Evolutionary conservation across 169 alveolate species (phyloP).

Genomic region (Eimeria brunetti): DNA sequence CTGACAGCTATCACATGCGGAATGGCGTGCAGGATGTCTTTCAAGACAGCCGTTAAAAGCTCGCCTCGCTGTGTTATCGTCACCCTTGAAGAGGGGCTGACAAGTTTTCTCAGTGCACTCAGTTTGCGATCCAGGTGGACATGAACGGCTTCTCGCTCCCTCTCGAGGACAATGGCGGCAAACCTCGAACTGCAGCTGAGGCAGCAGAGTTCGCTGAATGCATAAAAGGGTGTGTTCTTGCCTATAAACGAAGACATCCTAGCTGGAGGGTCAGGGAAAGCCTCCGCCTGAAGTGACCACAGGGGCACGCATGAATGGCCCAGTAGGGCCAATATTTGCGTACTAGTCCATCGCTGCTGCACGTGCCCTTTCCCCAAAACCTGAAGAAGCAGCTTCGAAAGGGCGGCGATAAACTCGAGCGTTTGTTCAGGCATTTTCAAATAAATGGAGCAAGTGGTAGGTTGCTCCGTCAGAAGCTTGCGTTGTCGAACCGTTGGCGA

Average conservation of each 20-base stretch:
- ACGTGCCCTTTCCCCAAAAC: constrained; percentile 2
- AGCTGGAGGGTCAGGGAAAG: background rate
- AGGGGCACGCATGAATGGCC: constrained; percentile 46
- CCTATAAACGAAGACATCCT: background rate
- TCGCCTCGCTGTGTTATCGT: background rate
- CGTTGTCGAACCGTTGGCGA: background rate
- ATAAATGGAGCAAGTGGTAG: background rate
- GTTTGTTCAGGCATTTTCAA: constrained; percentile 5
- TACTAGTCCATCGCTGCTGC: constrained; percentile 1
- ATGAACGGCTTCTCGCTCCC: constrained; percentile 20
- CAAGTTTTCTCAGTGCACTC: background rate
- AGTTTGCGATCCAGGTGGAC: background rate
- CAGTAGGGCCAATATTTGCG: constrained; percentile 33
- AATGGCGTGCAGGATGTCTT: constrained; percentile 25
- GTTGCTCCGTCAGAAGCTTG: background rate
- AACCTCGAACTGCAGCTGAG: constrained; percentile 8
- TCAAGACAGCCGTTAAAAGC: background rate
- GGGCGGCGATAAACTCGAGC: constrained; percentile 5
- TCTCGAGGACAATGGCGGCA: background rate
- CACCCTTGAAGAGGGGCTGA: background rate
- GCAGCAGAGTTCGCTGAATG: constrained; percentile 15
- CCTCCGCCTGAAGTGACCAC: background rate
- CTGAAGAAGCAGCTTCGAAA: constrained; percentile 2
- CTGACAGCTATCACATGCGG: constrained; percentile 31
- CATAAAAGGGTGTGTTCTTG: background rate